Evolutionary conservation across 2,329 filamentous ascomycete genomes (phyloP), one percentile per base, ranked within the genome.

Genomic region (Aspergillus hiratsukae): DNA sequence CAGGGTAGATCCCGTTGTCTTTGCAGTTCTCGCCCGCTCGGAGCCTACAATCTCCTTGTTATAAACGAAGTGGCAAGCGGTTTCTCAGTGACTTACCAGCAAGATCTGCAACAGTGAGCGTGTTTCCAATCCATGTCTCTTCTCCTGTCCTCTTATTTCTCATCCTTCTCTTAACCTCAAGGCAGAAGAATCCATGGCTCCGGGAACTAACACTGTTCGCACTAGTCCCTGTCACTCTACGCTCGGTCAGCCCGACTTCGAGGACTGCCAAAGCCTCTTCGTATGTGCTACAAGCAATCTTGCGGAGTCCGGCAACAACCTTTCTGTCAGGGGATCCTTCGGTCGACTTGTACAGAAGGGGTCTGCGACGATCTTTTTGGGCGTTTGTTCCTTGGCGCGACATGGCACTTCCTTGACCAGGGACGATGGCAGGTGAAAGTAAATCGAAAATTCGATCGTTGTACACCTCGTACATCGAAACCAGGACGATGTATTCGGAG

Each of bases 391-490:
- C 73, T 59, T 78, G 69, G 43, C 75, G 70, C 10, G 72, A 75
- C 60, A 72, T 65, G 10, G 69, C 69, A n/a, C 69, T 69, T 25
- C 70, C 70, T 46, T 71, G 72, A 4, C 72, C 71, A 8, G 85
- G 68, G 11, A 66, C 66, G n/a, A 72, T 68, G 1, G 76, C 68
- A 19, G 81, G 79, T 0, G 88, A 89, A 1, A 99, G 80, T 0
- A 99, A 84, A 67, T 99, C 94, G 71, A 95, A 97, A 63, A 99
- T 97, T 37, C 92, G 87, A 75, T 99, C 93, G 69, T 99, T 99
- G 78, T 99, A 97, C 1, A 99, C 93, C 73, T 99, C 94, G 74
- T 97, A 97, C 92, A 99, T 99, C 53, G 91, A 96, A 23, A 99
- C 82, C 10, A 99, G 79, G 53, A 99, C 86, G 4, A 89, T 88